phyloP scores from a whole-genome alignment of 73 alveolate species.

The Paramecium octaurelia region DNA sequence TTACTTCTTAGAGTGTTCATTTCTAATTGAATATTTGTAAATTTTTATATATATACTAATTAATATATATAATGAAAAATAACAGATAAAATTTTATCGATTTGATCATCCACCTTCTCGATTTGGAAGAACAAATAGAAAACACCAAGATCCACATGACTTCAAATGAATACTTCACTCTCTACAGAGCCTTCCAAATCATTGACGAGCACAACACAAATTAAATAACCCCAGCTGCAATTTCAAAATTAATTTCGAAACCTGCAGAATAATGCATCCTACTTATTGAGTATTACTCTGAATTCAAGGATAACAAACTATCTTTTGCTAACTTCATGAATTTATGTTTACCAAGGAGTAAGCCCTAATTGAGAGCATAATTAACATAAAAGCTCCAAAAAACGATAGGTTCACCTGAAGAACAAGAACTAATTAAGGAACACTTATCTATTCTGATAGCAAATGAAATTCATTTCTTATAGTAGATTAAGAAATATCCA shows the following conservation, averaged over 20 bases:
- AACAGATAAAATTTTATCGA: conserved; percentile 29
- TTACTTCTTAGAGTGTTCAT: neutral
- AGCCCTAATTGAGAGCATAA: neutral
- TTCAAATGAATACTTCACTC: conserved; percentile 15
- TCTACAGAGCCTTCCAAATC: neutral
- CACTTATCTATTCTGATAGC: neutral
- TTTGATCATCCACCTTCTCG: neutral
- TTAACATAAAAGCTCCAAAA: conserved; percentile 3
- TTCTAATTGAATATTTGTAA: neutral
- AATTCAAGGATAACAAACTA: neutral
- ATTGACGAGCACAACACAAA: neutral
- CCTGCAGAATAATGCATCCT: neutral
- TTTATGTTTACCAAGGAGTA: conserved; percentile 9
- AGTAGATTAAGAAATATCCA: neutral
- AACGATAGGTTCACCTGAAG: neutral
- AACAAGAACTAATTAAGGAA: conserved; percentile 15
- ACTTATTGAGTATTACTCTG: conserved; percentile 18
- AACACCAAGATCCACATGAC: neutral
- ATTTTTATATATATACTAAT: neutral
- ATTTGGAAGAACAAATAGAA: conserved; percentile 1
- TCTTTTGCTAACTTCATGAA: conserved; percentile 28
- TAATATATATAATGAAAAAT: neutral
- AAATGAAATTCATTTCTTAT: neutral
- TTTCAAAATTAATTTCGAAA: neutral
- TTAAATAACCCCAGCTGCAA: neutral